Base-by-base conservation (phyloP, 371 early-diverging fungal genomes). In the Mucor plumbeus region DNA sequence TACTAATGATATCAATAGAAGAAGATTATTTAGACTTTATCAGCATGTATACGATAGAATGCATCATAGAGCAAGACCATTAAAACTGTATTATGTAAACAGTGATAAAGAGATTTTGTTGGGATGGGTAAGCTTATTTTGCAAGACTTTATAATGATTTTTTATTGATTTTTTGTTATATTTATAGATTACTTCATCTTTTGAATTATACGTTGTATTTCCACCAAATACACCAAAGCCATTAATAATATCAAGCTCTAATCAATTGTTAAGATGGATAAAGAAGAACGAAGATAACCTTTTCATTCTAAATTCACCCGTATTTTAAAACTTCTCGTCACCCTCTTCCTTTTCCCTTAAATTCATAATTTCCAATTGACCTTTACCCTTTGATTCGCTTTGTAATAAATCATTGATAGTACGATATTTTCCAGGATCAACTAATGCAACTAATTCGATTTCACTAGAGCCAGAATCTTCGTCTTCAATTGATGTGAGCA, bases 401-500 rank as follows among this genome's bases (percentile, higher is more conserved):
- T 89, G 87, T 67, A 98, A 69, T 59, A 95, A 70, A 43, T 97
- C 97, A 43, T 84, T 88, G 43, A 99, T 85, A 3, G 75, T 75
- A 48, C 96, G 84, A 77, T 92, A 97, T 68, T 95, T 90, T 55
- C 99, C 98, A 4, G 99, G 99, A 80, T 97, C 97, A 62, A 97
- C 91, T 62, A 94, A 71, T 59, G 91, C 88, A 47, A 93, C 92
- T 82, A 94, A 65, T 84, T 96, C 96, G 75, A 90, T 91, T 65
- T 89, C 92, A 56, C 90, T 90, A 5, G 77, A 56, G 14, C 85
- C 87, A 44, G 85, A 87, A 67, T 94, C 96, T 74, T 98, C 97
- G 62, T 95, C 95, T 79, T 97, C 97, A 43, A 92, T 79, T 3
- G 84, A 82, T 5, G 89, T 82, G n/a, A 95, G 65, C 70, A 92